phyloP scores from a whole-genome alignment of 768 basidiomycete species.

The Rhizopogon vesiculosus region DNA sequence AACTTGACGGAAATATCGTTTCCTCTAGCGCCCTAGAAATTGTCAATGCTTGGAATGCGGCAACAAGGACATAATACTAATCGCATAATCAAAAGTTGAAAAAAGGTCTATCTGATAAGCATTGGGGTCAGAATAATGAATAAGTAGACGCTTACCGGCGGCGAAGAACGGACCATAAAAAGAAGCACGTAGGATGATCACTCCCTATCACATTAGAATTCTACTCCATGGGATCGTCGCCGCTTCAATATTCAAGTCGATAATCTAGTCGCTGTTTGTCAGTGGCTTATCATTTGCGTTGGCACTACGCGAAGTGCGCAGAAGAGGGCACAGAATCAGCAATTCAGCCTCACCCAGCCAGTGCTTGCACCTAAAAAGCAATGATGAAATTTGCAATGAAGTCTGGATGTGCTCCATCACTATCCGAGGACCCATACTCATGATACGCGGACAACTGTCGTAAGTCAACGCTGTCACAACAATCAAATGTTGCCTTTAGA shows the following conservation, averaged over 20 bases:
- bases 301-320: background rate
- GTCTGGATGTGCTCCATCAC: background rate
- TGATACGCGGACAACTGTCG: conserved; percentile 5
- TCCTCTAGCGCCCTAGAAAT: background rate
- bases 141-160: background rate
- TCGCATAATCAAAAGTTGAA: background rate
- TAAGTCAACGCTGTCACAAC: conserved; percentile 3
- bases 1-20: background rate
- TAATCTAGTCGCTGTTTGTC: too few relatives aligned
- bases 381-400: background rate
- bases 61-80: background rate
- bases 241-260: background rate
- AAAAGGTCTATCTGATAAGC: background rate
- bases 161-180: background rate
- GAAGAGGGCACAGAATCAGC: background rate
- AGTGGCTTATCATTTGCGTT: background rate
- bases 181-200: background rate
- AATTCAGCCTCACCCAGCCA: background rate
- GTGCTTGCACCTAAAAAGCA: background rate
- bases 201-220: background rate
- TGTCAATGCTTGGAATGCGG: background rate
- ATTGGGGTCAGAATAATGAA: background rate
- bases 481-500: background rate
- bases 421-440: conserved; percentile 4
- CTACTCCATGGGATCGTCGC: background rate